A percentile compares a stretch with the other conserved stretches of the same genome.
phyloP scores from a whole-genome alignment of 1,139 yeast genomes.

The Saccharomyces hybrid region DNA sequence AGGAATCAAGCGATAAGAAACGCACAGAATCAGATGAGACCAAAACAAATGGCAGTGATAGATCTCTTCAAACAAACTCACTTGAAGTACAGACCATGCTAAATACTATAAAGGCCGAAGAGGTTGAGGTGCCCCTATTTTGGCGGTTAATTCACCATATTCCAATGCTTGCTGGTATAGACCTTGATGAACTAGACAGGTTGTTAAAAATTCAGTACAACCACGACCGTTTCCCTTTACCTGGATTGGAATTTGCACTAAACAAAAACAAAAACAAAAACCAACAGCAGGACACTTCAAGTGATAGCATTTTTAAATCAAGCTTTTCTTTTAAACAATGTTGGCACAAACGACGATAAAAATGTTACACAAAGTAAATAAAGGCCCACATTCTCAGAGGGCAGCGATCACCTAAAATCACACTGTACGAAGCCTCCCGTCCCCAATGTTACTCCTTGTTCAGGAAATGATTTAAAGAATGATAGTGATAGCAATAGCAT shows the following conservation, averaged over 20 bases:
- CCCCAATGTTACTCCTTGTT: not conserved
- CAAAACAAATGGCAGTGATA: constrained; percentile 7
- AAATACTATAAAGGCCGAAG: constrained; percentile 3
- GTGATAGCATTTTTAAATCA: not conserved
- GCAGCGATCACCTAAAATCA: not conserved
- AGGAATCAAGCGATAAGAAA: constrained; percentile 1
- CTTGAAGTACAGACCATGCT: constrained; percentile 1
- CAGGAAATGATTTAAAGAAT: not conserved
- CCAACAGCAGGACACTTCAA: not conserved
- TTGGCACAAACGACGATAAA: not conserved
- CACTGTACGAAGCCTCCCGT: not conserved
- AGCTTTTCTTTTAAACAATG: not conserved
- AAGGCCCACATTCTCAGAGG: not conserved
- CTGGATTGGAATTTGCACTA: constrained; percentile 22
- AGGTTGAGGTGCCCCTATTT: constrained; percentile 17
- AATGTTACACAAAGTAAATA: not conserved
- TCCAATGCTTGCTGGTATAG: constrained; percentile 30
- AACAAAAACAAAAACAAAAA: constrained; percentile 2
- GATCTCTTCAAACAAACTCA: constrained; percentile 2
- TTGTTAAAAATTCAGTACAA: constrained; percentile 15
- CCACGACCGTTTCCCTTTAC: constrained; percentile 20
- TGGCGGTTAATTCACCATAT: constrained; percentile 27
- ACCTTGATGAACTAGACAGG: constrained; percentile 28
- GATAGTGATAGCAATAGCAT: not conserved
- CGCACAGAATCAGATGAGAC: constrained; percentile 2